Conservation (phyloP, 202 grass and related monocot genomes). For the Hordeum pubiflorum region DNA sequence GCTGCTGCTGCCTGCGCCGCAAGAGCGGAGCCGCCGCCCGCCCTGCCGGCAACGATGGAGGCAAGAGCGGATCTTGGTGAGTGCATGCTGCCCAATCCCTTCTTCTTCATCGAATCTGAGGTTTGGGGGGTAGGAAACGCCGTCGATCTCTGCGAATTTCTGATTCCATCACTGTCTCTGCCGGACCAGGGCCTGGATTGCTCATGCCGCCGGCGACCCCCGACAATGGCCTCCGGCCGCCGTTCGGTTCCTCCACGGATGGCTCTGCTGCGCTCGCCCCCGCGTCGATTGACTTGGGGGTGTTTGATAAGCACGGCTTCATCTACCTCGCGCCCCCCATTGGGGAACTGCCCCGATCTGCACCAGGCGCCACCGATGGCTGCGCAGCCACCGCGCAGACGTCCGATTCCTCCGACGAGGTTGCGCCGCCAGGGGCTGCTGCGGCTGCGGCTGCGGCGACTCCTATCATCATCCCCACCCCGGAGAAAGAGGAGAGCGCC, state of each 20-base stretch:
- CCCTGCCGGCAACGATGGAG: background rate
- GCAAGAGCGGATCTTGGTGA: background rate
- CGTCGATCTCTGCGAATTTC: background rate
- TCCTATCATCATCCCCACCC: slow-evolving; percentile 2
- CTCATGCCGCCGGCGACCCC: slow-evolving; percentile 27
- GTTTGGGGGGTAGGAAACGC: background rate
- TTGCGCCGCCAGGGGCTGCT: background rate
- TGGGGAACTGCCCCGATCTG: background rate
- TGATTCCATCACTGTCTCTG: background rate
- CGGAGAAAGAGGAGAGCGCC: slow-evolving; percentile 12
- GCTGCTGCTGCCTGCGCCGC: background rate
- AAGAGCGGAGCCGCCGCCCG: background rate
- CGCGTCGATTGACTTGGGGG: background rate
- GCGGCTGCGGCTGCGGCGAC: background rate
- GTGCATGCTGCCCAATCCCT: background rate
- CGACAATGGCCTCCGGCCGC: slow-evolving; percentile 8
- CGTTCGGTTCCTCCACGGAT: background rate
- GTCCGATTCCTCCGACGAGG: background rate
- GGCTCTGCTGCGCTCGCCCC: background rate
- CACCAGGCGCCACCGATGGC: background rate
- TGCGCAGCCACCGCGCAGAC: slow-evolving; percentile 6
- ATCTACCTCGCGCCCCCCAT: background rate
- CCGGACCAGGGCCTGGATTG: background rate
- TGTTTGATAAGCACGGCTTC: background rate
- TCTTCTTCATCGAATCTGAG: background rate